phyloP scores from a whole-genome alignment of 768 basidiomycete species.

The Podaxis pistillaris region DNA sequence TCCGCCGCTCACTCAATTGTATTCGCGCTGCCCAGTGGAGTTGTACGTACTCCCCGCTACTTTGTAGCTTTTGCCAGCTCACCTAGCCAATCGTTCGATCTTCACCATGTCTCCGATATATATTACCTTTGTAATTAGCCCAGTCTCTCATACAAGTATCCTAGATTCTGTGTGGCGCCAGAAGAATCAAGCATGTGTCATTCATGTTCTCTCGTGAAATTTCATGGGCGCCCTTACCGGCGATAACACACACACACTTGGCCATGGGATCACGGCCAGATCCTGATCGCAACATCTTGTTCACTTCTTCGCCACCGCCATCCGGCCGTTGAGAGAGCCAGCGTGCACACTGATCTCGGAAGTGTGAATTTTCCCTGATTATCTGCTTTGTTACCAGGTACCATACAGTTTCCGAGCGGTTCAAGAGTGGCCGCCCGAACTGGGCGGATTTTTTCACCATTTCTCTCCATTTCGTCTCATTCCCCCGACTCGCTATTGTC shows the following conservation, averaged over 20 bases:
- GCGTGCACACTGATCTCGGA: conserved; percentile 13
- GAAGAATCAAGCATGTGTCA: conserved; percentile 6
- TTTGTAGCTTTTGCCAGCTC: conserved; percentile 4
- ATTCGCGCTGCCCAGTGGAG: conserved; percentile 12
- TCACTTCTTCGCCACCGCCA: conserved; percentile 11
- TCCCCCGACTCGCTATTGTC: background rate
- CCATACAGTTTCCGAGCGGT: background rate
- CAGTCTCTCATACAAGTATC: background rate
- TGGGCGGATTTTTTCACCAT: background rate
- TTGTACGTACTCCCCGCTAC: conserved; percentile 11
- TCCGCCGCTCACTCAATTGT: conserved; percentile 15
- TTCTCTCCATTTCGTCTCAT: background rate
- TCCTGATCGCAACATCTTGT: conserved; percentile 5
- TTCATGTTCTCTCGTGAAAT: conserved; percentile 6
- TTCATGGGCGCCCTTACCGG: conserved; percentile 9
- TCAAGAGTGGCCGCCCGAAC: background rate
- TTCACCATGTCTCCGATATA: background rate
- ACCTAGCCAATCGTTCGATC: background rate
- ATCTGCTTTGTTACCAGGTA: conserved; percentile 9
- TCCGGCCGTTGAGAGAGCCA: conserved; percentile 9
- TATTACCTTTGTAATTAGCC: background rate
- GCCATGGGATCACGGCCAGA: conserved; percentile 10
- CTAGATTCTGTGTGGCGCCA: background rate
- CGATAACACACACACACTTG: conserved; percentile 4
- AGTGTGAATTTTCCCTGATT: conserved; percentile 6